These are phyloP conservation scores for Candida caryicola DNA, from an alignment of 805 yeast genomes.

Conservation along the genomic window DNA sequence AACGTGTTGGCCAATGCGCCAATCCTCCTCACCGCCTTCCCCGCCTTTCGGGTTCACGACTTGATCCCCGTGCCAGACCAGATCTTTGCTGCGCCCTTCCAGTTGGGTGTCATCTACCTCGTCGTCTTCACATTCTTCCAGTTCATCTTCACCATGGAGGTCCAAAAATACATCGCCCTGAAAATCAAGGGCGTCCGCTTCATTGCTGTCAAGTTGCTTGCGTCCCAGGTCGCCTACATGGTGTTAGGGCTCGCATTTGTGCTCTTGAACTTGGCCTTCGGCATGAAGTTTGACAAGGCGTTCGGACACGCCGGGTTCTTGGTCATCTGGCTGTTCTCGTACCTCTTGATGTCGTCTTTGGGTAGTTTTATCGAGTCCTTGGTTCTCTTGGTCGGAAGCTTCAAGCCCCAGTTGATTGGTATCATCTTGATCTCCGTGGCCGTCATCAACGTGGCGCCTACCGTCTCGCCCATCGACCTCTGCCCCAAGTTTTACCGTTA, in stretches of 20 bases:
- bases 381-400: constrained; percentile 20
- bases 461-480: constrained; percentile 26
- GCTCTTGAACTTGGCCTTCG: constrained; percentile 28
- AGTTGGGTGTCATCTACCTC: constrained; percentile 32
- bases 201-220: constrained; percentile 21
- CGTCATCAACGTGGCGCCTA: constrained; percentile 30
- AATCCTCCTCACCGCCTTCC: constrained; percentile 21
- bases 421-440: constrained; percentile 25
- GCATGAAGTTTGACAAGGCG: constrained; percentile 16
- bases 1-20: constrained; percentile 19
- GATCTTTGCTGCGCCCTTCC: constrained; percentile 30
- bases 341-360: constrained; percentile 28
- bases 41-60: constrained; percentile 23
- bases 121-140: constrained; percentile 34
- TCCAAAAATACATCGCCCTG: constrained; percentile 26
- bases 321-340: constrained; percentile 32
- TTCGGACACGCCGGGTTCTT: constrained; percentile 33
- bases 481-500: constrained; percentile 28
- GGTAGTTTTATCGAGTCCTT: constrained; percentile 30
- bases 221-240: constrained; percentile 28
- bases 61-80: constrained; percentile 22
- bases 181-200: constrained; percentile 25
- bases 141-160: constrained; percentile 24
- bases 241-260: constrained; percentile 28
- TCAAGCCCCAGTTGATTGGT: constrained; percentile 29